Evolutionary conservation across 1,284 basidiomycete species (phyloP), one percentile per base, ranked within the genome.

Genomic region (Stygiomarasmius scandens): DNA sequence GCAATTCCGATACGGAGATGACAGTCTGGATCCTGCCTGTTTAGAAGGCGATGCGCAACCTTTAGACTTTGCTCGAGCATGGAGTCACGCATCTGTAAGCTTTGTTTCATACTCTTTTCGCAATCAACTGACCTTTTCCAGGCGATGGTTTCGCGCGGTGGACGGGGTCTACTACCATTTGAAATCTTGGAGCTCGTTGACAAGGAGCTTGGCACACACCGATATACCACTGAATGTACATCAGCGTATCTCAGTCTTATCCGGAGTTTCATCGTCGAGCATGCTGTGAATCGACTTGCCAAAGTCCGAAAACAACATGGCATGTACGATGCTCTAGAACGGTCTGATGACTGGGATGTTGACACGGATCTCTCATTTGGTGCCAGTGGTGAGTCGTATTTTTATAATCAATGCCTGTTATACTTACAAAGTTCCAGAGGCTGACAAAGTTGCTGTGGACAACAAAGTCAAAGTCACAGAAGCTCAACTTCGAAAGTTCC

Each of bases 1-100:
- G 2, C 97, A 99, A 68, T 99, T 99, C 77, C 83, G 86, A 47
- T 99, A 98, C 68, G 97, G 97, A 47, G 96, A 98, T 67, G 97
- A 99, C 71, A 96, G 95, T 52, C 80, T 99, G 44, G 97, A 99
- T 72, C 97, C 97, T 1, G 96, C 95, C 38, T 96, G 95, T 69
- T 80, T 96, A 41, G 91, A 98, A 71, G 96, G 95, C 51, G 94
- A 98, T 66, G 91, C 93, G 14, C 90, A 92, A 61, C 97, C 97
- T 0, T 86, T 99, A 59, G 95, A 96, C 64, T 92, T 95, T 62
- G 81, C 86, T 44, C 84, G 97, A 55, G 89, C 93, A 27, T 95
- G 96, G 90, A 86, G 78, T 48, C 96, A 98, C 75, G 90, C 95
- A 50, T 78, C 85, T 67, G 95, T 95, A 68, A 69, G 86, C 75